These are phyloP conservation scores for Guillardia theta DNA, from an alignment of 78 protist species.

Conservation along the genomic window DNA sequence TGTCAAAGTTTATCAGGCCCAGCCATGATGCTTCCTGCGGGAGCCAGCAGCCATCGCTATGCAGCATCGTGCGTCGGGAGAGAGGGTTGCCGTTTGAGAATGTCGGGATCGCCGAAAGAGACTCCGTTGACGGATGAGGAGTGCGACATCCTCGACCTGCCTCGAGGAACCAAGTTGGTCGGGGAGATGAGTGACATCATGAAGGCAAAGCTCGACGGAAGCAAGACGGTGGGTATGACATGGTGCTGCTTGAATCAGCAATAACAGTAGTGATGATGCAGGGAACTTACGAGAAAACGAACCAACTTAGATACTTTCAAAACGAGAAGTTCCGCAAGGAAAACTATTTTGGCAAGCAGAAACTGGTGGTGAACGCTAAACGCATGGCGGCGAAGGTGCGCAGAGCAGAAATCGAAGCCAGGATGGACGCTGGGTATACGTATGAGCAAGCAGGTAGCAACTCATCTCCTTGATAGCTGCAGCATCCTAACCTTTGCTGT, in stretches of 20 bases:
- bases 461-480: not conserved
- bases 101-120: too few species aligned
- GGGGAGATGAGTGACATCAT: not conserved
- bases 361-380: not conserved
- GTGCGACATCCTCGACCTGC: not conserved
- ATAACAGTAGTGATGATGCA: not conserved
- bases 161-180: not conserved
- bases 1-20: too few species aligned
- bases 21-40: too few species aligned
- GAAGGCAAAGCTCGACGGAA: not conserved
- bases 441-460: conserved; percentile 10
- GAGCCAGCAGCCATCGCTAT: too few species aligned
- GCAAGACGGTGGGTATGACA: not conserved
- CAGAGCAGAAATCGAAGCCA: not conserved
- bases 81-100: too few species aligned
- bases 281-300: not conserved
- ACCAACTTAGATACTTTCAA: not conserved
- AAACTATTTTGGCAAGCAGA: conserved; percentile 1
- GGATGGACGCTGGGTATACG: not conserved
- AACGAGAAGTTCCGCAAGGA: conserved; percentile 14
- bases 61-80: too few species aligned
- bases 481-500: not conserved
- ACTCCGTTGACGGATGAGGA: not conserved
- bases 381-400: conserved; percentile 12
- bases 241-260: not conserved